Evolutionary conservation across 2,329 filamentous ascomycete genomes (phyloP), one percentile per base, ranked within the genome.

Genomic region (Shiraia bambusicola): DNA sequence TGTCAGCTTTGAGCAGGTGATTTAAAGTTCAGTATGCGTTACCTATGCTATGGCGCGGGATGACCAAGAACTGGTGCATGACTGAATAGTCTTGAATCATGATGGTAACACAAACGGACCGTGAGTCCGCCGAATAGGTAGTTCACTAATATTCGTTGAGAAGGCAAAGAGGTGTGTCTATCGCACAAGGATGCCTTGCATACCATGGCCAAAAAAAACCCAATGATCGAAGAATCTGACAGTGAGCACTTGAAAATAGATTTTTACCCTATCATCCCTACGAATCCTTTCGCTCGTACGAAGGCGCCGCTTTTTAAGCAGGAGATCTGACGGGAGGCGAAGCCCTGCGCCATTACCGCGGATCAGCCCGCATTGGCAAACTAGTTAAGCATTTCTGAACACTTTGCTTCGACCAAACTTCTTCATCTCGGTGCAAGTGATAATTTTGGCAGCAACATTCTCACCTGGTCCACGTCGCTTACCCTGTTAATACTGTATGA

Each of bases 401-500:
- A 62, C 61, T 63, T 45, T 62, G 63, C 57, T 54, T 56, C 52
- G 54, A 61, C 61, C 54, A 48, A 53, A 49, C 52, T 44, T 55
- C 40, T 51, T 52, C 51, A 57, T 57, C 34, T 59, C 40, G 42
- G 30, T 48, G 53, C 52, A n/a, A n/a, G n/a, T n/a, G n/a, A 49
- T 49, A 45, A 45, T 33, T 29, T 34, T 45, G 46, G 38, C 44
- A 41, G 40, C 44, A 37, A 39, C 29, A 44, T 42, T 41, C 50
- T 51, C 45, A 40, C 47, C 45, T 37, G 47, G 40, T 40, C 36
- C 39, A 46, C 22, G 14, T 34, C 30, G 28, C 39, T 37, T 43
- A 32, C 40, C 30, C 42, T 47, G 29, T 39, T 35, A 49, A 42
- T 34, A 32, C 36, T 32, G 46, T 33, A 36, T 34, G 30, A 34